Conservation (phyloP, 2,329 filamentous ascomycete species). For the Penicillium fuscoglaucum region DNA sequence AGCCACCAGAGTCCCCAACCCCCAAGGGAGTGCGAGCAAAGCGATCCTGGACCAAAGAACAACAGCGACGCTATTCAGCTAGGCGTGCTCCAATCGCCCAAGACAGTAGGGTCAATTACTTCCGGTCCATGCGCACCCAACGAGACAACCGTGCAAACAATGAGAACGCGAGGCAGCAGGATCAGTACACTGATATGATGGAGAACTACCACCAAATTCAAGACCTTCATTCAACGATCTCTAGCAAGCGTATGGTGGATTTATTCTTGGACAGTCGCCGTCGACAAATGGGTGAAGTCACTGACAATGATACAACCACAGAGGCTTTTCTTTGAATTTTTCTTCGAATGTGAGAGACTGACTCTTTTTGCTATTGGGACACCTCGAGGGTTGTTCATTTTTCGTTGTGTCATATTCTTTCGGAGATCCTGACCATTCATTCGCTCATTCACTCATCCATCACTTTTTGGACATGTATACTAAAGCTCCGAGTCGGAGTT, state of each 20-base stretch:
- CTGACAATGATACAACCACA: conserved; percentile 19
- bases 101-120: conserved; percentile 25
- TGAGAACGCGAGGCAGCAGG: conserved; percentile 31
- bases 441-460: not conserved
- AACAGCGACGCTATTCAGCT: conserved; percentile 25
- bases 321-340: conserved; percentile 35
- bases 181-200: conserved; percentile 17
- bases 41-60: conserved; percentile 23
- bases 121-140: conserved; percentile 31
- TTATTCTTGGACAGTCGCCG: conserved; percentile 39
- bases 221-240: conserved; percentile 29
- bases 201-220: conserved; percentile 24
- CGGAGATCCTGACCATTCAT: not conserved
- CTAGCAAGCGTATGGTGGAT: conserved; percentile 42
- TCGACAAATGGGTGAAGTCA: conserved; percentile 21
- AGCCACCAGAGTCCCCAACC: conserved; percentile 34
- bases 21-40: conserved; percentile 24
- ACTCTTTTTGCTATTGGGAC: not conserved
- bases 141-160: conserved; percentile 29
- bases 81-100: conserved; percentile 22
- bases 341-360: conserved; percentile 19
- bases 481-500: not conserved
- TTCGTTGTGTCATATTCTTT: not conserved
- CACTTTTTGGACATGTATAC: not conserved
- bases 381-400: not conserved